Evolutionary conservation across 257 asterid genomes (phyloP).

Genomic region (Fraxinus excelsior): DNA sequence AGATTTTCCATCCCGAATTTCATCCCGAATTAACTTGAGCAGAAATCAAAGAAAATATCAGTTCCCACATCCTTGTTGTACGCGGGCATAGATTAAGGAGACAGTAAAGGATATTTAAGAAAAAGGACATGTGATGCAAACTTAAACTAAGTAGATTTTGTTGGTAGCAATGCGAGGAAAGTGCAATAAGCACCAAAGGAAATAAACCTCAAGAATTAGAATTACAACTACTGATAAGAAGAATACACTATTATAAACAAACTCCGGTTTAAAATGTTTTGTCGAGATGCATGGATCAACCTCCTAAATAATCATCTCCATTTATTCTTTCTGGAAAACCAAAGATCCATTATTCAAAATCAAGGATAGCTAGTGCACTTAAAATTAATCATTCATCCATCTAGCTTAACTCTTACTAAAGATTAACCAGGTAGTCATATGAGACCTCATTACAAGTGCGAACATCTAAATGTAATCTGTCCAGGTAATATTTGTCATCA

Average conservation of each 20-base stretch:
- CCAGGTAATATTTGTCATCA: background rate
- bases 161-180: background rate
- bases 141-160: background rate
- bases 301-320: too few species aligned
- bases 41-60: slow-evolving; percentile 24
- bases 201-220: background rate
- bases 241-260: background rate
- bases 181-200: background rate
- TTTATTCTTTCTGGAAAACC: too few species aligned
- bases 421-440: too few species aligned
- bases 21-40: slow-evolving; percentile 69
- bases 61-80: background rate
- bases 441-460: too few species aligned
- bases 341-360: too few species aligned
- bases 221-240: too few species aligned
- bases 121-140: background rate
- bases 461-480: background rate
- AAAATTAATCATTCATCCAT: too few species aligned
- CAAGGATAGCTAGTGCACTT: too few species aligned
- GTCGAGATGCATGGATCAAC: too few species aligned
- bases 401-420: too few species aligned
- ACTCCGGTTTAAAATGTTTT: too few species aligned
- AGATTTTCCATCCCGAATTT: slow-evolving; percentile 67
- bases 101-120: background rate
- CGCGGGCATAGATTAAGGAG: background rate